Percentiles rank a stretch among this genome's conserved stretches.
Conservation (phyloP, 2,329 filamentous ascomycete genomes). For the Botrytis fragariae region DNA sequence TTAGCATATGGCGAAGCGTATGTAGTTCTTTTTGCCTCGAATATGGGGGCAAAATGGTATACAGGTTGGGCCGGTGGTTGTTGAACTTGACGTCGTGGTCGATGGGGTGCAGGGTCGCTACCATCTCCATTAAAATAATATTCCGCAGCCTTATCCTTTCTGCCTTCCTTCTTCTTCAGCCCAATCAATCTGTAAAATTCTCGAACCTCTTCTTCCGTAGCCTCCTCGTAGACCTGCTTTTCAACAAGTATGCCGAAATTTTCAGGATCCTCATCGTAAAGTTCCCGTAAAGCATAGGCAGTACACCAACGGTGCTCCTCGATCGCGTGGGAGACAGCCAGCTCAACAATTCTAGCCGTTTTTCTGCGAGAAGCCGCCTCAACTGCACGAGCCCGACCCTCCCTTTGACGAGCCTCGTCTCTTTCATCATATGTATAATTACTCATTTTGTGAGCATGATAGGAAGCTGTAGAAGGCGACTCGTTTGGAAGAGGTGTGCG, state of each 20-base stretch:
- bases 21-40: constrained; percentile 26
- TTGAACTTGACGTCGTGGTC: constrained; percentile 18
- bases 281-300: constrained; percentile 57
- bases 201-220: constrained; percentile 50
- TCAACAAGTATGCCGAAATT: constrained; percentile 56
- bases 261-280: constrained; percentile 57
- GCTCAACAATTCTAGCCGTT: constrained; percentile 52
- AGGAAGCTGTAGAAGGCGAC: constrained; percentile 18
- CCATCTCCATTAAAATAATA: constrained; percentile 49
- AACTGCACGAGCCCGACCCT: constrained; percentile 25
- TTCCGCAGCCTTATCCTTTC: constrained; percentile 50
- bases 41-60: constrained; percentile 14
- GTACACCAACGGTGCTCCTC: constrained; percentile 57
- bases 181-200: constrained; percentile 52
- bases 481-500: constrained; percentile 10
- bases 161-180: constrained; percentile 56
- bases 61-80: neutral
- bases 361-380: constrained; percentile 35
- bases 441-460: constrained; percentile 9
- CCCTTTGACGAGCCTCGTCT: constrained; percentile 18
- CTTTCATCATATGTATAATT: constrained; percentile 18
- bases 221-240: constrained; percentile 53
- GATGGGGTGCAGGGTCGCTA: constrained; percentile 31
- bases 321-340: constrained; percentile 58
- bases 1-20: constrained; percentile 19